Evolutionary conservation across 257 asterid species (phyloP), one percentile per base, ranked within the genome.

Genomic region (Scutellaria minor): DNA sequence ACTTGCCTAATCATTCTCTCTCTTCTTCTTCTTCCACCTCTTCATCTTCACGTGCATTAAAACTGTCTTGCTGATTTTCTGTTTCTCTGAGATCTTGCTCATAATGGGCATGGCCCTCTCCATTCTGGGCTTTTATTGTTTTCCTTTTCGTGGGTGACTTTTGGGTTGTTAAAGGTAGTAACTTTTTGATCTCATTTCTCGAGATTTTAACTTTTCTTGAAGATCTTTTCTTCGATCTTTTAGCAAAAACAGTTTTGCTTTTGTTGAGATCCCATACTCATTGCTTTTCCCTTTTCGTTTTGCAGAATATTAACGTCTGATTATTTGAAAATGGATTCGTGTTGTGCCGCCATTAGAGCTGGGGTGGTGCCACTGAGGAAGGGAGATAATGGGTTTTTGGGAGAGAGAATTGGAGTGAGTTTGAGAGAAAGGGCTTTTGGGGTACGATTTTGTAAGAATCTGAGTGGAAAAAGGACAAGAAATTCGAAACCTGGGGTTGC

Each of bases 401-500:
- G 92, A 41, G 80, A 80, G 71, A 87, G 57, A 73, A 50, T 78
- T 3, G 75, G 80, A 62, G 83, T 86, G 37, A 66, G 77, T 69
- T 57, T 73, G 31, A 86, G 78, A 48, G 80, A 75, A 57, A 75
- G 51, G 27, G 74, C 53, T 44, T 70, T 81, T 61, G 84, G 84
- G 52, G 35, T 77, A 46, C 65, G 44, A 54, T 8, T 70, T 53
- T 40, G 70, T 63, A 81, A 76, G 83, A 80, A 70, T 14, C 55
- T 78, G 54, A 66, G 78, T 76, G 68, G 15, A 15, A 76, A 73
- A 22, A 73, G 76, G 68, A 46, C 42, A 22, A 78, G 60, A 67
- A 79, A 81, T 57, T 55, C 73, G 65, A 88, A 80, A 67, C 85
- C 81, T 48, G 96, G 91, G 20, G 85, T 89, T 44, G 86, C 85